Conservation (phyloP, 805 yeast genomes). For the Cyberlindnera samutprakarnensis region DNA sequence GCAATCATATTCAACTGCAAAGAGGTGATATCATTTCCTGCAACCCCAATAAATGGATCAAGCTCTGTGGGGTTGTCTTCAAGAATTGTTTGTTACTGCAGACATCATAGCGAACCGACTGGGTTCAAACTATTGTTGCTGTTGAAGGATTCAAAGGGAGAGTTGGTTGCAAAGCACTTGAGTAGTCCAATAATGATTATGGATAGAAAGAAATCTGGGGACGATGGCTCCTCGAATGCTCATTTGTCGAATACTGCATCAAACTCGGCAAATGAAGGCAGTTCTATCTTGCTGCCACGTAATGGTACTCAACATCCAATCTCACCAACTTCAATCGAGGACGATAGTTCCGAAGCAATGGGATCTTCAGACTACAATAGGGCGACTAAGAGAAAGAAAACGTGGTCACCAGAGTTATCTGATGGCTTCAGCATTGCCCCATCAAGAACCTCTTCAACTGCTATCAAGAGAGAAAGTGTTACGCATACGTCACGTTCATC, state of each 20-base stretch:
- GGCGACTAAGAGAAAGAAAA: constrained; percentile 40
- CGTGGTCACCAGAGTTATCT: constrained; percentile 26
- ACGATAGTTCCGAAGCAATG: constrained; percentile 49
- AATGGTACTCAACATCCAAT: constrained; percentile 26
- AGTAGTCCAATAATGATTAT: constrained; percentile 82
- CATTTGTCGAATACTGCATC: constrained; percentile 13
- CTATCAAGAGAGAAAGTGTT: constrained; percentile 26
- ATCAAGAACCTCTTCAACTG: constrained; percentile 27
- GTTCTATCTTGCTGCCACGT: constrained; percentile 1
- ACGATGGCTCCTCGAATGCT: constrained; percentile 7
- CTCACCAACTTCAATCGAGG: constrained; percentile 60
- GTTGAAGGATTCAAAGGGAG: constrained; percentile 51
- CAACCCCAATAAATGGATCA: constrained; percentile 31
- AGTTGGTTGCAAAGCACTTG: constrained; percentile 62
- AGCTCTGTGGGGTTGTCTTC: constrained; percentile 45
- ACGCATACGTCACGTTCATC: neutral
- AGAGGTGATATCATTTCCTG: constrained; percentile 71
- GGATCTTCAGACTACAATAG: constrained; percentile 33
- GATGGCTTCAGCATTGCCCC: constrained; percentile 32
- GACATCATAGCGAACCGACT: constrained; percentile 84
- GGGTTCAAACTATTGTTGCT: constrained; percentile 76
- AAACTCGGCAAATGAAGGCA: constrained; percentile 13
- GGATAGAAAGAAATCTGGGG: constrained; percentile 65
- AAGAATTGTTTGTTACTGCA: constrained; percentile 89
- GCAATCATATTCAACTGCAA: constrained; percentile 89